These are phyloP conservation scores for Trypanosomatidae sp. DNA, from an alignment of 208 protist species.

Conservation along the genomic window DNA sequence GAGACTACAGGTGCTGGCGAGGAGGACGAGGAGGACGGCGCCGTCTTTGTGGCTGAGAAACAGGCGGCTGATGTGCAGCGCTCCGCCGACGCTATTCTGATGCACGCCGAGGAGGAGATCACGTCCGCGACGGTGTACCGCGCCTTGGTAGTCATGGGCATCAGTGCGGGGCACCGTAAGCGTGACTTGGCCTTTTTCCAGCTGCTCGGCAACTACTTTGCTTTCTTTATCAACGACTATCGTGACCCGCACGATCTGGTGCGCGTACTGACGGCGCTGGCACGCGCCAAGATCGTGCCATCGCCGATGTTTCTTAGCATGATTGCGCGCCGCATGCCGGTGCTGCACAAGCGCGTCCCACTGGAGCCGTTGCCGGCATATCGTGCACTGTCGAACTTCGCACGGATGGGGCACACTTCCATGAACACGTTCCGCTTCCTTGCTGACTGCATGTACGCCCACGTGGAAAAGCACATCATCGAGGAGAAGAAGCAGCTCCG, in stretches of 20 bases:
- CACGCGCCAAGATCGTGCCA: constrained; percentile 73
- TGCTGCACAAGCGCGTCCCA: constrained; percentile 54
- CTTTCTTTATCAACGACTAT: constrained; percentile 66
- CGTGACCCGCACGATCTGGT: constrained; percentile 61
- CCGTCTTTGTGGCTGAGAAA: constrained; percentile 16
- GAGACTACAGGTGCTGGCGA: neutral
- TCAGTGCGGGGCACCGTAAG: constrained; percentile 69
- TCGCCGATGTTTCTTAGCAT: constrained; percentile 59
- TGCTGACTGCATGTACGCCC: constrained; percentile 49
- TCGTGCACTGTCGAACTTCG: constrained; percentile 63
- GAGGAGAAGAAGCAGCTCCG: constrained; percentile 22
- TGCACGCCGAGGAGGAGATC: constrained; percentile 43
- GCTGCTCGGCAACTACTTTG: constrained; percentile 58
- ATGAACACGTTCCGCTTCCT: constrained; percentile 82
- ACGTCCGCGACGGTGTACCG: constrained; percentile 42
- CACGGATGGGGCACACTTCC: constrained; percentile 61
- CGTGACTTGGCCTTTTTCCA: constrained; percentile 77
- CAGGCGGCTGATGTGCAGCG: constrained; percentile 7
- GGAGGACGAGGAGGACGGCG: constrained; percentile 8
- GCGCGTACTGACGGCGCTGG: constrained; percentile 67
- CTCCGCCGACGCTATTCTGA: constrained; percentile 38
- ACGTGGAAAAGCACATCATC: constrained; percentile 51
- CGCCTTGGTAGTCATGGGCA: constrained; percentile 65
- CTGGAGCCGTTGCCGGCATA: constrained; percentile 60
- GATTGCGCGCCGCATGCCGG: constrained; percentile 59